Base-by-base conservation (phyloP, 495 filamentous ascomycete genomes). In the Hypoxylon rickii region DNA sequence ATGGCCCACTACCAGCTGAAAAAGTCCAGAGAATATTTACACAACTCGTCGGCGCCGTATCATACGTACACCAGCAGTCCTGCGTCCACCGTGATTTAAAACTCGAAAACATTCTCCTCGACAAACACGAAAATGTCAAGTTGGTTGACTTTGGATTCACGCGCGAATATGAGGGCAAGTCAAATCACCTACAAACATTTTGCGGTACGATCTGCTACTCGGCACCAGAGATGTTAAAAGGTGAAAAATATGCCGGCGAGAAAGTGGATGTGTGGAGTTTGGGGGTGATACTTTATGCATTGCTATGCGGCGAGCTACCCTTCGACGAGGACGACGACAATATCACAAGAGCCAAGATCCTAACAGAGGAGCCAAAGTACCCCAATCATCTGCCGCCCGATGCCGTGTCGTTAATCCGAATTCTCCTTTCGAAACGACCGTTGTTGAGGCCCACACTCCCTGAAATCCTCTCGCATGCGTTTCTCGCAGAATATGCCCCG, bases 71-170 rank as follows among this genome's bases (percentile, higher is more conserved):
- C 70, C 89, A 88, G 68, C 92, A 92, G 65, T 91, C 89, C 5
- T 98, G 94, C 67, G 95, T 97, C 31, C 94, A 98, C 73, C 89
- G 94, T 41, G 94, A 98, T 67, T 76, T 98, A 10, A 98, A 98
- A 73, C 79, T 98, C 54, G 94, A 98, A 69, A 98, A 98, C 60
- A 97, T 98, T 38, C 77, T 98, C 31, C 82, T 98, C 47, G 94
- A 98, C 75, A 97, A 97, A 71, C 79, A 96, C 63, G 93, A 92
- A 65, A 96, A 97, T 67, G 94, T 98, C 59, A 98, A 98, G 75
- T 79, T 98, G n/a, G 94, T 92, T 68, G 94, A 98, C 67, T 98
- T 98, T 72, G 94, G 94, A 7, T 98, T 98, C 67, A 98, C 94
- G 8, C 80, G 94, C 51, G 94, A 98, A 71, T 98, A 98, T 70